Evolutionary conservation across 2,329 filamentous ascomycete species (phyloP).

Genomic region (Juglanconis juglandina): DNA sequence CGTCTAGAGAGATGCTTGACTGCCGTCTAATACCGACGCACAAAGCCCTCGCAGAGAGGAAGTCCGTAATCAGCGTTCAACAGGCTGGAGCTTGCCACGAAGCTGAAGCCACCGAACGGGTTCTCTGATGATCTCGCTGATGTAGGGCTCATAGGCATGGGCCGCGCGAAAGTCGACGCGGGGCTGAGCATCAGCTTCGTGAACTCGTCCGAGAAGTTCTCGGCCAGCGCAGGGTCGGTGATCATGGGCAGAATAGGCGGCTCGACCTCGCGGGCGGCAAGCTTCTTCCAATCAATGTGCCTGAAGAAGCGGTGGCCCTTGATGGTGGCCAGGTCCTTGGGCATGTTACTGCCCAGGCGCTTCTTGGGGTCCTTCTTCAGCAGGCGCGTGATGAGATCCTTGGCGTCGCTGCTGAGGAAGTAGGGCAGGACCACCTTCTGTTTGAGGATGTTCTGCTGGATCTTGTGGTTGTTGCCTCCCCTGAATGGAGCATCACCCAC

Average conservation of each 20-base stretch:
- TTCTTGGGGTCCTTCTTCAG: conserved; percentile 90
- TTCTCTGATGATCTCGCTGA: conserved; percentile 44
- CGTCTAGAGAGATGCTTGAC: neutral
- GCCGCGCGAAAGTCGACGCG: conserved; percentile 25
- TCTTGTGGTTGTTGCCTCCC: conserved; percentile 87
- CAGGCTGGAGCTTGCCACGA: conserved; percentile 56
- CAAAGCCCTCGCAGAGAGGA: neutral
- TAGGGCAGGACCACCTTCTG: conserved; percentile 87
- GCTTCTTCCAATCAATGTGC: conserved; percentile 89
- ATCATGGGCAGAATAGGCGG: conserved; percentile 91
- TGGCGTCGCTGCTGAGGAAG: conserved; percentile 85
- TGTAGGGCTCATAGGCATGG: conserved; percentile 38
- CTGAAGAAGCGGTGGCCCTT: conserved; percentile 96
- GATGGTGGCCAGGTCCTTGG: conserved; percentile 79
- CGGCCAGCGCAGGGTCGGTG: conserved; percentile 90
- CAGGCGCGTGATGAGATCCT: conserved; percentile 86
- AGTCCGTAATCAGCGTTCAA: conserved; percentile 10
- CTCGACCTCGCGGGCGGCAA: conserved; percentile 77
- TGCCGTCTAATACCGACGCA: neutral
- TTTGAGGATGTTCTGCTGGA: conserved; percentile 92
- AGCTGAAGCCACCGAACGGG: conserved; percentile 63
- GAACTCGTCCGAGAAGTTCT: conserved; percentile 95
- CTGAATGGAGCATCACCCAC: conserved; percentile 90
- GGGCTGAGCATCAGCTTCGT: conserved; percentile 81
- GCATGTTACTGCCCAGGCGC: conserved; percentile 82